Evolutionary conservation across 352 stramenopile genomes (phyloP).

Genomic region (Phytopythium kandeliae): DNA sequence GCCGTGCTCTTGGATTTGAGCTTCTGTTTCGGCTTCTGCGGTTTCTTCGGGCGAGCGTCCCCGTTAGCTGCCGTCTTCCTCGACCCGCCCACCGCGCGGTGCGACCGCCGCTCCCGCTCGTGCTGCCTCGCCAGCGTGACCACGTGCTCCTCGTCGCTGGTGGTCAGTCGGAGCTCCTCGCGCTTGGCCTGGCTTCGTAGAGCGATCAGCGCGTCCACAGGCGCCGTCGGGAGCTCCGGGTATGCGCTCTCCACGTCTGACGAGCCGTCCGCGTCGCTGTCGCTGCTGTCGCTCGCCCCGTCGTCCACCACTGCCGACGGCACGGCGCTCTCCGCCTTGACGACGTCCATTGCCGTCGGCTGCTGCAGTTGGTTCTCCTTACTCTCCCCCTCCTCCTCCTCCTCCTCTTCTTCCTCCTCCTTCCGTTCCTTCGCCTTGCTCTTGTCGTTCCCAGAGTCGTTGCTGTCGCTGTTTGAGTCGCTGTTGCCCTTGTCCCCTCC

Average conservation of each 20-base stretch:
- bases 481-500: conserved; percentile 5
- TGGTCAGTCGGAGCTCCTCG: conserved; percentile 49
- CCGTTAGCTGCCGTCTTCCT: conserved; percentile 24
- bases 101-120: conserved; percentile 29
- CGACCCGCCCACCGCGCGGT: conserved; percentile 21
- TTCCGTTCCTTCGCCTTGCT: no score
- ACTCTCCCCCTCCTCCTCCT: neutral
- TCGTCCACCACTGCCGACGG: neutral
- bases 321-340: neutral
- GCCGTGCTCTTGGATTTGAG: no score
- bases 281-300: conserved; percentile 19
- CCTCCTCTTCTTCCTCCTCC: neutral
- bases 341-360: no score
- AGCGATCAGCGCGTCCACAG: conserved; percentile 53
- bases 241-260: conserved; percentile 63
- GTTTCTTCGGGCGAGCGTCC: conserved; percentile 15
- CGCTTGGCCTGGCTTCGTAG: conserved; percentile 43
- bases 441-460: no score
- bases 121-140: conserved; percentile 27
- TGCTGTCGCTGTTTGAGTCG: conserved; percentile 5
- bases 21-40: no score
- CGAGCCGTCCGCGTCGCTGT: conserved; percentile 48
- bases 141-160: conserved; percentile 27
- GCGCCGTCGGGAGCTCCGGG: conserved; percentile 40
- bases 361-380: conserved; percentile 1